Percentiles rank a stretch among this genome's conserved stretches.
These are phyloP conservation scores for Kuraishia borneana DNA, from an alignment of 805 yeast genomes.

Conservation along the genomic window DNA sequence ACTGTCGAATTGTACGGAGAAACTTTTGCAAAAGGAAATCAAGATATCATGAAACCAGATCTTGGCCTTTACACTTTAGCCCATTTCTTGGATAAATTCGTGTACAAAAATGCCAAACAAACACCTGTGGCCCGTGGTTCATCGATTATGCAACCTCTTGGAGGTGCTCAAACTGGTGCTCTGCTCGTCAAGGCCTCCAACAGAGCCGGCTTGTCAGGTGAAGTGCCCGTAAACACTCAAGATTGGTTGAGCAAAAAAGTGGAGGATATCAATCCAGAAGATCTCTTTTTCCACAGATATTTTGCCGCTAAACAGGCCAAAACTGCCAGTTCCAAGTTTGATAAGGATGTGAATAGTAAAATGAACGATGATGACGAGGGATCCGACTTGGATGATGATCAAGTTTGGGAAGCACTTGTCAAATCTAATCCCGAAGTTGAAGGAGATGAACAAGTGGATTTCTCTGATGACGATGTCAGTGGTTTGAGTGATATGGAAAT, in stretches of 20 bases:
- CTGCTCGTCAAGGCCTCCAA: conserved; percentile 58
- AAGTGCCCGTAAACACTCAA: conserved; percentile 68
- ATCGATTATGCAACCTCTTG: conserved; percentile 96
- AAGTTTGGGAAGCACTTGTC: conserved; percentile 49
- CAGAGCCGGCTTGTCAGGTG: conserved; percentile 13
- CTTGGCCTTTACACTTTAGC: conserved; percentile 76
- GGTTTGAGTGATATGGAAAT: conserved; percentile 20
- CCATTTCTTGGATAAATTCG: conserved; percentile 92
- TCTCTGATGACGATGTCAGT: conserved; percentile 26
- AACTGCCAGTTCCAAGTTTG: conserved; percentile 22
- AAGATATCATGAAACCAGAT: conserved; percentile 61
- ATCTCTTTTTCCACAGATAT: conserved; percentile 78
- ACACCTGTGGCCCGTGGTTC: conserved; percentile 68
- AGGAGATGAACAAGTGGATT: conserved; percentile 30
- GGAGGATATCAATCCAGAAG: conserved; percentile 72
- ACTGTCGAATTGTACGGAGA: conserved; percentile 76
- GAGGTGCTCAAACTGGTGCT: conserved; percentile 69
- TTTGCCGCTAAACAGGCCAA: conserved; percentile 51
- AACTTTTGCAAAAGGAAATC: conserved; percentile 37
- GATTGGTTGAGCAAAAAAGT: conserved; percentile 67
- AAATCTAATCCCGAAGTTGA: conserved; percentile 47
- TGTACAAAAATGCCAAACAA: conserved; percentile 83
- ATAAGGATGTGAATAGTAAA: conserved; percentile 30
- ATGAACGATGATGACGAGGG: conserved; percentile 32
- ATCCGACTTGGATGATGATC: conserved; percentile 41